Conservation (phyloP, 2,329 filamentous ascomycete species). For the Fusarium sp. region DNA sequence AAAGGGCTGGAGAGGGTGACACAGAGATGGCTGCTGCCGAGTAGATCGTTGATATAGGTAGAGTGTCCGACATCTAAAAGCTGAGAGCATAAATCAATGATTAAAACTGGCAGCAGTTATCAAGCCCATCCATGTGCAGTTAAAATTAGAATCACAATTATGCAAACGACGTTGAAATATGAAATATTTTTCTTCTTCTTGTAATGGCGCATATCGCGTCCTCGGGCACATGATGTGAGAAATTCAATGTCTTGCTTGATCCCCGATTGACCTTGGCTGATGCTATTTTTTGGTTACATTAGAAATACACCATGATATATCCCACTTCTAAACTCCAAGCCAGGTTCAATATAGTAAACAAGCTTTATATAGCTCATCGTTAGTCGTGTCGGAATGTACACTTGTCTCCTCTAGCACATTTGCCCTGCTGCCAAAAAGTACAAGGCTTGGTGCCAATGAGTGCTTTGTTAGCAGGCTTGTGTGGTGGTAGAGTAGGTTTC, state of each 20-base stretch:
- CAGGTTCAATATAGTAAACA: constrained; percentile 13
- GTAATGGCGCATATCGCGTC: constrained; percentile 2
- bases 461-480: constrained; percentile 62
- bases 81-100: background rate
- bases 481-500: constrained; percentile 53
- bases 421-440: constrained; percentile 75
- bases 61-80: background rate
- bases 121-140: background rate
- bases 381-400: constrained; percentile 78
- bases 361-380: constrained; percentile 11
- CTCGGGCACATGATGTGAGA: background rate
- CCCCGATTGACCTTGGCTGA: constrained; percentile 3
- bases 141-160: background rate
- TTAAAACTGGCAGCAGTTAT: background rate
- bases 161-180: background rate
- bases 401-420: constrained; percentile 77
- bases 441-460: constrained; percentile 75
- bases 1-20: constrained; percentile 55
- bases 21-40: constrained; percentile 52
- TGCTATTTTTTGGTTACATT: constrained; percentile 37
- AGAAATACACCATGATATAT: constrained; percentile 38
- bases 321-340: constrained; percentile 14
- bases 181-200: constrained; percentile 15
- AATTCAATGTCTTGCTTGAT: constrained; percentile 4
- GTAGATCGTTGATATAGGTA: constrained; percentile 17